Evolutionary conservation across 352 stramenopile genomes (phyloP).

Genomic region (Phytophthora boehmeriae): DNA sequence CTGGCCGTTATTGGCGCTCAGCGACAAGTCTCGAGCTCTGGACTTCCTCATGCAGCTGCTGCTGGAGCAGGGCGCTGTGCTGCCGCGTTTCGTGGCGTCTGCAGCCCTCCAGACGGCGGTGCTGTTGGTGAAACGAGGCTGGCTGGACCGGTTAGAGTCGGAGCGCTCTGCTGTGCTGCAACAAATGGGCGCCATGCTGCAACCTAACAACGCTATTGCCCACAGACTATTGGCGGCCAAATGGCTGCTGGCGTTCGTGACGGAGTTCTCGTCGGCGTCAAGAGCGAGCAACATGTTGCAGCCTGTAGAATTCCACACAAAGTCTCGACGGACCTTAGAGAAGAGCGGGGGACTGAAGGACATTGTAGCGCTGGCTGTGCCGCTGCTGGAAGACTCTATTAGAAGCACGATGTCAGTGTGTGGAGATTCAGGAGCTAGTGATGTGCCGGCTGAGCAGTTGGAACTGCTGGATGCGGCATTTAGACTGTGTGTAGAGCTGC

Average conservation of each 20-base stretch:
- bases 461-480: conserved; percentile 81
- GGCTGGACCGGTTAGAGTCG: conserved; percentile 63
- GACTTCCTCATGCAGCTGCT: conserved; percentile 85
- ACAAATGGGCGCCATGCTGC: conserved; percentile 78
- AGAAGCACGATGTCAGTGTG: conserved; percentile 57
- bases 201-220: conserved; percentile 28
- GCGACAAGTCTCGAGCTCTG: conserved; percentile 59
- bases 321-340: conserved; percentile 65
- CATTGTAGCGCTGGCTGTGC: conserved; percentile 62
- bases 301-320: conserved; percentile 85
- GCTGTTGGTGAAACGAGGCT: conserved; percentile 82
- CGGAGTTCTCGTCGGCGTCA: conserved; percentile 84
- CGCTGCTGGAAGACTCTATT: conserved; percentile 77
- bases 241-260: conserved; percentile 85
- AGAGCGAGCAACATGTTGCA: conserved; percentile 81
- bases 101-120: conserved; percentile 74
- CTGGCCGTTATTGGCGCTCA: conserved; percentile 54
- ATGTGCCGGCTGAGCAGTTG: conserved; percentile 64
- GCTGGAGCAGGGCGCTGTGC: conserved; percentile 52
- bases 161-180: conserved; percentile 66
- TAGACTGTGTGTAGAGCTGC: conserved; percentile 73
- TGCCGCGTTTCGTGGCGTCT: conserved; percentile 67
- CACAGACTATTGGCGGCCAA: conserved; percentile 75
- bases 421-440: conserved; percentile 32
- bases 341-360: conserved; percentile 61